Evolutionary conservation across 2,329 filamentous ascomycete species (phyloP), one percentile per base, ranked within the genome.

Genomic region (Aspergillus quadrilineatus): DNA sequence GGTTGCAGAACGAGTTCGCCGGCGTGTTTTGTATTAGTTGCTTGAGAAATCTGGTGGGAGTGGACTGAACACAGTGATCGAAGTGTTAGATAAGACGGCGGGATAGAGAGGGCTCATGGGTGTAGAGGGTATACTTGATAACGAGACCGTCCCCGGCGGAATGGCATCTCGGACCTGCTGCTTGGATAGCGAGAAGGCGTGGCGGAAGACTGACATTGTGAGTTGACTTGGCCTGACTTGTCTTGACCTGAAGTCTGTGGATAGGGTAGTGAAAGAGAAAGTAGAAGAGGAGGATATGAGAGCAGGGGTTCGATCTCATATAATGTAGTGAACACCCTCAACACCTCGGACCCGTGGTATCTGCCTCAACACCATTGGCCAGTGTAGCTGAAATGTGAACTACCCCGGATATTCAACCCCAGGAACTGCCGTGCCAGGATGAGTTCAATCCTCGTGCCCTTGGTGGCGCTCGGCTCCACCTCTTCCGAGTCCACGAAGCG

Each of bases 151-250:
- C 5, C 56, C 56, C 3, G 56, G 56, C 7, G 56, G 56, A 14
- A 51, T 28, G 0, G 56, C 52, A 36, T 55, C 47, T 22, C 8
- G 56, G 6, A 58, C 52, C 32, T 55, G 45, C 46, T 55, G 47
- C 26, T 36, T 15, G 6, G 51, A 55, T 15, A 58, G 43, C n/a
- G 56, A 58, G 44, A 58, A 58, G 4, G 56, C 56, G n/a, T 55
- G 47, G 9, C 37, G 29, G 28, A 58, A 58, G 14, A 47, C 56
- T 9, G 52, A 55, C 56, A 58, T 58, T 8, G 17, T 47, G n/a
- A 26, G 3, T 37, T 14, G 6, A 7, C 30, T 14, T 2, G 34
- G 34, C 9, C 14, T 14, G 34, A 12, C 10, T 34, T 34, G 26
- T 14, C 10, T 7, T 22, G 22, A 22, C 22, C 22, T 22, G 22